Evolutionary conservation across 2,329 filamentous ascomycete genomes (phyloP).

Genomic region (Thielaviopsis cerberus): DNA sequence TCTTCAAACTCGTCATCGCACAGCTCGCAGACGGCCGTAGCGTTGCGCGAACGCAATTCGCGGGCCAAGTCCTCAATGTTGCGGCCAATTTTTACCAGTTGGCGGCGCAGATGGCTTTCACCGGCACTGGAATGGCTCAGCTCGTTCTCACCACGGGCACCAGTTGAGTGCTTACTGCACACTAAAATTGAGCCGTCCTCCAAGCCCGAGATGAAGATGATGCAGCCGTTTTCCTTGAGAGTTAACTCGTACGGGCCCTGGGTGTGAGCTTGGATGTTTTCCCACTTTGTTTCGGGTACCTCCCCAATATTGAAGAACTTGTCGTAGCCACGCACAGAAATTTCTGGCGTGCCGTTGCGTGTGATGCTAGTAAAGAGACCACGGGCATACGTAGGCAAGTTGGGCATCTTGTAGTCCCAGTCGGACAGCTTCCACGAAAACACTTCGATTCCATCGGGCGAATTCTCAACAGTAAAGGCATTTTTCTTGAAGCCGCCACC

Average conservation of each 20-base stretch:
- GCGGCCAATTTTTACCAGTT: constrained; percentile 60
- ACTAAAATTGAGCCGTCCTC: constrained; percentile 79
- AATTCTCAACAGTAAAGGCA: constrained; percentile 49
- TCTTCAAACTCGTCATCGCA: constrained; percentile 95
- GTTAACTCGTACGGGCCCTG: constrained; percentile 84
- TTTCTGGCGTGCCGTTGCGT: constrained; percentile 43
- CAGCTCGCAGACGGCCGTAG: constrained; percentile 86
- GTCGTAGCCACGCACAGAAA: constrained; percentile 80
- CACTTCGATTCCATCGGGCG: constrained; percentile 46
- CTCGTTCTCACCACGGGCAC: constrained; percentile 48
- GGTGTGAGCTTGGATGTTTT: constrained; percentile 56
- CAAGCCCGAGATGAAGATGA: constrained; percentile 87
- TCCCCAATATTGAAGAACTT: constrained; percentile 96
- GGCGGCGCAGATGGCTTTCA: constrained; percentile 62
- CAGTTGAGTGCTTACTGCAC: constrained; percentile 98
- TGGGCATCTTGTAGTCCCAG: constrained; percentile 80
- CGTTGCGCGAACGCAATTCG: constrained; percentile 61
- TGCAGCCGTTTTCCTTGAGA: constrained; percentile 98
- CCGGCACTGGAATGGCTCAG: constrained; percentile 72
- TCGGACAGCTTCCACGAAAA: constrained; percentile 89
- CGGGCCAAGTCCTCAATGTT: constrained; percentile 60
- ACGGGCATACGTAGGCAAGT: constrained; percentile 79
- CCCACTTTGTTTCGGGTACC: constrained; percentile 65
- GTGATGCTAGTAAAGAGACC: constrained; percentile 78
- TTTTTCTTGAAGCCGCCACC: constrained; percentile 59